Evolutionary conservation across 768 basidiomycete species (phyloP).

Genomic region (Tremella mesenterica): DNA sequence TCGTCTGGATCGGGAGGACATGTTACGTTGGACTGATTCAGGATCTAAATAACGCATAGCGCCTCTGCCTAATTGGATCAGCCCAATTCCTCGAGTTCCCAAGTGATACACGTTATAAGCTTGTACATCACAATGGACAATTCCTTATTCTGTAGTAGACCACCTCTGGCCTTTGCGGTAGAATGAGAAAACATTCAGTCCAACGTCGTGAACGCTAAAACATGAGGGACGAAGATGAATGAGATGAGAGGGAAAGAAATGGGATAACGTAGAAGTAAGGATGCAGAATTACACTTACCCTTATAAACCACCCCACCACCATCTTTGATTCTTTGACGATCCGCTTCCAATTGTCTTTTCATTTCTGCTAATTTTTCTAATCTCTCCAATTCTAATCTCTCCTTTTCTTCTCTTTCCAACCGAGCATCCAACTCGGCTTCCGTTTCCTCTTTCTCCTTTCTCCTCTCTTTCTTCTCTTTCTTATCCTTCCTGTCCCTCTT

Average conservation of each 20-base stretch:
- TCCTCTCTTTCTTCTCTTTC: constrained; percentile 28
- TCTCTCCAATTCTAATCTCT: constrained; percentile 26
- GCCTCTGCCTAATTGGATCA: constrained; percentile 43
- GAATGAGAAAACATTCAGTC: too few species aligned
- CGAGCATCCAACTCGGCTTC: constrained; percentile 40
- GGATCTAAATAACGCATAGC: constrained; percentile 42
- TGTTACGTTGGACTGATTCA: constrained; percentile 21
- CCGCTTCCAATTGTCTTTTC: constrained; percentile 26
- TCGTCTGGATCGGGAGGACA: constrained; percentile 10
- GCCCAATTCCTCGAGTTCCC: too few species aligned
- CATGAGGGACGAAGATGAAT: background rate
- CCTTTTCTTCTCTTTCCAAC: constrained; percentile 43
- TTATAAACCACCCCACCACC: constrained; percentile 39
- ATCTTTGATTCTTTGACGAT: constrained; percentile 18
- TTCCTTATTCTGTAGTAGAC: too few species aligned
- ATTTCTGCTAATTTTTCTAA: constrained; percentile 21
- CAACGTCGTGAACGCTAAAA: too few species aligned
- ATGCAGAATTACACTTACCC: constrained; percentile 32
- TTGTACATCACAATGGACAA: too few species aligned
- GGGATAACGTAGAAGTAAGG: too few species aligned
- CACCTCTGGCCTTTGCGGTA: too few species aligned
- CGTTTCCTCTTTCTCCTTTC: constrained; percentile 46
- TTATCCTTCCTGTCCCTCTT: constrained; percentile 47
- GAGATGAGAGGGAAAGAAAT: background rate
- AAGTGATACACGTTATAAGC: too few species aligned